Percentiles rank a stretch among this genome's conserved stretches.
These are phyloP conservation scores for Exophiala viscosa DNA, from an alignment of 2,329 filamentous ascomycete genomes.

Conservation along the genomic window DNA sequence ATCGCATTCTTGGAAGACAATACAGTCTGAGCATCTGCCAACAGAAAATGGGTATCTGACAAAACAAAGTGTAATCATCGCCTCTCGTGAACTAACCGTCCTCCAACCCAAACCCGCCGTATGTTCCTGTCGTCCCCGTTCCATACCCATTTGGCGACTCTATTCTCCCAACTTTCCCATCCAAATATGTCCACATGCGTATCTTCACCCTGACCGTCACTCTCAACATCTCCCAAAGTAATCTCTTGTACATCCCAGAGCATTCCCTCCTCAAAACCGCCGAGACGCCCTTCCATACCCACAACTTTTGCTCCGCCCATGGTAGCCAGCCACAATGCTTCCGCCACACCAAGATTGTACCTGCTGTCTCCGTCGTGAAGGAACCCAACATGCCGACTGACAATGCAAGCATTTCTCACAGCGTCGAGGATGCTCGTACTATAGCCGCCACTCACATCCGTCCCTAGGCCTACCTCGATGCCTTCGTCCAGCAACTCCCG, in stretches of 20 bases:
- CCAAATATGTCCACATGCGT: constrained; percentile 85
- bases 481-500: constrained; percentile 69
- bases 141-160: constrained; percentile 90
- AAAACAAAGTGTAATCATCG: neutral
- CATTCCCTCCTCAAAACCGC: constrained; percentile 80
- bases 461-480: constrained; percentile 78
- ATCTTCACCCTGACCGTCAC: constrained; percentile 35
- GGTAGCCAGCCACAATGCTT: constrained; percentile 82
- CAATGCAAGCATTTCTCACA: constrained; percentile 75
- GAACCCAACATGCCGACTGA: constrained; percentile 68
- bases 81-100: constrained; percentile 68
- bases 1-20: no score
- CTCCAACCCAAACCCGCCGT: constrained; percentile 81
- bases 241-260: constrained; percentile 89
- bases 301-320: constrained; percentile 81
- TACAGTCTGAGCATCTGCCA: no score
- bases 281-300: constrained; percentile 67
- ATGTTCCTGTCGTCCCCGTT: constrained; percentile 92
- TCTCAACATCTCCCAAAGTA: constrained; percentile 26
- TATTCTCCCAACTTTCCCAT: constrained; percentile 83
- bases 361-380: constrained; percentile 29
- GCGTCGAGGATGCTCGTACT: constrained; percentile 76
- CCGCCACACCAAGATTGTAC: constrained; percentile 58
- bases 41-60: neutral
- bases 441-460: constrained; percentile 87